These are phyloP conservation scores for Geosmithia putterillii DNA, from an alignment of 2,329 filamentous ascomycete genomes.

Conservation along the genomic window DNA sequence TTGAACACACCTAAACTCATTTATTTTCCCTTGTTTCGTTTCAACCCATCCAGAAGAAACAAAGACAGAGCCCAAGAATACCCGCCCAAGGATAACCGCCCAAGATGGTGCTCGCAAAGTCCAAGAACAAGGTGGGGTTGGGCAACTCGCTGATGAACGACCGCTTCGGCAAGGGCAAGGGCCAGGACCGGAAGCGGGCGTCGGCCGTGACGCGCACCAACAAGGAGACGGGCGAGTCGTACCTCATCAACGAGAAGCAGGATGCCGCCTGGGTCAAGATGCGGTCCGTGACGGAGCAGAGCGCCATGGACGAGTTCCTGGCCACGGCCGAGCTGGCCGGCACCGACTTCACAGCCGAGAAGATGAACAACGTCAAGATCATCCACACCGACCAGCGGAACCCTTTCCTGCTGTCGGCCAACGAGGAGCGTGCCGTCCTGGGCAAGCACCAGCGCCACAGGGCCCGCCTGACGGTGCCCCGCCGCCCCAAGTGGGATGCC, in stretches of 20 bases:
- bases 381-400: constrained; percentile 96
- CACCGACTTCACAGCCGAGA: constrained; percentile 97
- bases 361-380: constrained; percentile 98
- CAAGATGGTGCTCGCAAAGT: constrained; percentile 63
- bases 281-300: constrained; percentile 96
- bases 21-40: background rate
- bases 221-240: constrained; percentile 73
- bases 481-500: constrained; percentile 80
- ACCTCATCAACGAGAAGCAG: constrained; percentile 80
- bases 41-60: background rate
- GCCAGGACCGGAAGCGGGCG: constrained; percentile 64
- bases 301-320: constrained; percentile 90
- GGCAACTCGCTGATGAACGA: constrained; percentile 99
- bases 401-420: constrained; percentile 76
- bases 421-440: constrained; percentile 67
- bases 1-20: background rate
- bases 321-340: constrained; percentile 93
- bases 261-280: constrained; percentile 98
- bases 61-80: background rate
- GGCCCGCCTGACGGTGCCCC: constrained; percentile 71
- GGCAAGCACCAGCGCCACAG: constrained; percentile 77
- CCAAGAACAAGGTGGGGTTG: constrained; percentile 87
- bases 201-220: constrained; percentile 53
- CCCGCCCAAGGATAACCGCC: too few species aligned
- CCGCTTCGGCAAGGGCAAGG: constrained; percentile 89